Evolutionary conservation across 2,329 filamentous ascomycete species (phyloP), one percentile per base, ranked within the genome.

Genomic region (Furcasterigmium furcatum): DNA sequence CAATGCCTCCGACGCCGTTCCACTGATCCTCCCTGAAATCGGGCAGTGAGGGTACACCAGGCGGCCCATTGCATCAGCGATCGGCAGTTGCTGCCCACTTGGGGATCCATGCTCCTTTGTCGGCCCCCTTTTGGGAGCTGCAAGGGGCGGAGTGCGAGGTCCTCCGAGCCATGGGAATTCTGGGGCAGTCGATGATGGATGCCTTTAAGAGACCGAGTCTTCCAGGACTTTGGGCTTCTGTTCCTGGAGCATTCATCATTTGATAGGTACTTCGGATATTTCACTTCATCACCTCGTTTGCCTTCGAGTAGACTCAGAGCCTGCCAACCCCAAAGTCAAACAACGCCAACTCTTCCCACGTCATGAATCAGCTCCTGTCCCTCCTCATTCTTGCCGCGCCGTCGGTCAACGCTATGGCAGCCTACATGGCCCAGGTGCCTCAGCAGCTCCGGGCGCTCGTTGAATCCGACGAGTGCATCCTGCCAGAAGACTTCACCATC

Each of bases 401-500:
- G 20, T 35, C 44, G 39, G 43, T 45, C 24, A 32, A 20, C 30
- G 50, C 50, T 20, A 43, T 38, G 27, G 49, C 49, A 29, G 46
- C 45, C 16, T 56, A 56, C 46, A 50, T 52, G 45, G 43, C 50
- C 10, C 19, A 51, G 4, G 45, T 57, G n/a, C 50, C 50, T 18
- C 52, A 46, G 22, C 12, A 43, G 16, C 30, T 56, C 19, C 44
- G 45, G 40, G 30, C 48, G 20, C 41, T 45, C 43, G 45, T 55
- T 10, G 47, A 48, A 9, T 42, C 48, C 14, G 46, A 55, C 16
- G 46, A 51, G 43, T 73, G 70, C 53, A 55, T 55, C 24, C 56
- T 71, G 4, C 72, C 72, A 4, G 51, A 58, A 22, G 51, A 59
- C 22, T 77, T 65, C 48, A 59, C 59, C 30, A 55, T 77, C 50